Base-by-base conservation (phyloP, 805 yeast species). In the Candida peoriensis region DNA sequence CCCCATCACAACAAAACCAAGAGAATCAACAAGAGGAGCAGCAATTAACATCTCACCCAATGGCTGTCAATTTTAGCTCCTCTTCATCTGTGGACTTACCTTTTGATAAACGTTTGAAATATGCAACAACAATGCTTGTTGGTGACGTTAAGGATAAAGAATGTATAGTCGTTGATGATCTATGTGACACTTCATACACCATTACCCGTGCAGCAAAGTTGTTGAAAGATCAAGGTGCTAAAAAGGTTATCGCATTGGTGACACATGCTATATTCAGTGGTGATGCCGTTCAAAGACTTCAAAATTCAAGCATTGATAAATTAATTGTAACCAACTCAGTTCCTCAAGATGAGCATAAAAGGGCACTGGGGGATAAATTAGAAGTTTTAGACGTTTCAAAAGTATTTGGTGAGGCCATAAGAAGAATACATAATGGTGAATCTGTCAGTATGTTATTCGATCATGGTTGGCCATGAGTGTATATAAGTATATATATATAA, bases 371-470 rank as follows among this genome's bases (percentile, higher is more conserved):
- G 10, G 74, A 71, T 33, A 72, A 74, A 54, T 67, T 87, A 20
- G 89, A 81, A 48, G 86, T 90, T 8, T 66, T 93, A 49, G 98
- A 93, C 49, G 93, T 93, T 7, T 78, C 95, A 8, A 68, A 83
- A 38, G 75, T 93, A 14, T 82, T 93, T 49, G 96, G 94, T 13
- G 99, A 93, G 61, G 90, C 97, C 2, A 87, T 93, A 29, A 72
- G 99, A 57, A 73, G 99, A 58, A 90, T 93, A 33, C 95, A 93
- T 60, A 93, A 93, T 49, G 99, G 99, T 47, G 99, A 93, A 65
- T 78, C 90, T 12, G 95, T 93, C 13, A 81, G 95, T 14, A 82
- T 87, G 85, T 67, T 93, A 41, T 93, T 89, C 62, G 96, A 88
- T 50, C 89, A 84, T 48, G 94, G 69, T 7, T 63, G 67, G 63